phyloP scores from a whole-genome alignment of 2,329 filamentous ascomycete species.

The Monosporascus sp. region DNA sequence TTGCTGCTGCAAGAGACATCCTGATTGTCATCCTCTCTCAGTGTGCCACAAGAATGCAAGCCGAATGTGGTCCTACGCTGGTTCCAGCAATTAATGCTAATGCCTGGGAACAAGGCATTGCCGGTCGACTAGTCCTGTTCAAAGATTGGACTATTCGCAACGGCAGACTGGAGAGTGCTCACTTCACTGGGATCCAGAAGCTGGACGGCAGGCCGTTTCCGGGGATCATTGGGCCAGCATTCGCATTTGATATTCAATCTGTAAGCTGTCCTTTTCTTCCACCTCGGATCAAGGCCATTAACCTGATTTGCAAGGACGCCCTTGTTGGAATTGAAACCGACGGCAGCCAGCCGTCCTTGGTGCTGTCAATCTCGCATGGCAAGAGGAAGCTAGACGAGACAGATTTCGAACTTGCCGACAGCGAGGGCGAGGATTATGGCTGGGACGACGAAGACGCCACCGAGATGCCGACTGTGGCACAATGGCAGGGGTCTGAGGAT shows the following conservation, averaged over 20 bases:
- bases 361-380: constrained; percentile 32
- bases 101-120: constrained; percentile 75
- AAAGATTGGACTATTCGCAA: constrained; percentile 62
- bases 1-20: constrained; percentile 67
- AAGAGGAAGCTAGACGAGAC: constrained; percentile 63
- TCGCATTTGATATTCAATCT: constrained; percentile 43
- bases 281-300: background rate
- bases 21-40: constrained; percentile 74
- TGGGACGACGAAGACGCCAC: constrained; percentile 65
- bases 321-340: constrained; percentile 37
- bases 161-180: constrained; percentile 41
- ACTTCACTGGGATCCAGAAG: constrained; percentile 62
- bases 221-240: constrained; percentile 35
- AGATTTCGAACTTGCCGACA: constrained; percentile 54
- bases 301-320: constrained; percentile 32
- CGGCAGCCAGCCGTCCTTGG: constrained; percentile 27
- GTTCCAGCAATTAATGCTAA: constrained; percentile 68
- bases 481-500: constrained; percentile 64
- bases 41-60: constrained; percentile 74
- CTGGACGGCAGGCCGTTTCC: constrained; percentile 45
- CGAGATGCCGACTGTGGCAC: constrained; percentile 51
- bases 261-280: constrained; percentile 29
- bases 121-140: constrained; percentile 70
- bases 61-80: constrained; percentile 60
- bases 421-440: constrained; percentile 64